Conservation (phyloP, 1,139 yeast species). For the Taphrina deformans region DNA sequence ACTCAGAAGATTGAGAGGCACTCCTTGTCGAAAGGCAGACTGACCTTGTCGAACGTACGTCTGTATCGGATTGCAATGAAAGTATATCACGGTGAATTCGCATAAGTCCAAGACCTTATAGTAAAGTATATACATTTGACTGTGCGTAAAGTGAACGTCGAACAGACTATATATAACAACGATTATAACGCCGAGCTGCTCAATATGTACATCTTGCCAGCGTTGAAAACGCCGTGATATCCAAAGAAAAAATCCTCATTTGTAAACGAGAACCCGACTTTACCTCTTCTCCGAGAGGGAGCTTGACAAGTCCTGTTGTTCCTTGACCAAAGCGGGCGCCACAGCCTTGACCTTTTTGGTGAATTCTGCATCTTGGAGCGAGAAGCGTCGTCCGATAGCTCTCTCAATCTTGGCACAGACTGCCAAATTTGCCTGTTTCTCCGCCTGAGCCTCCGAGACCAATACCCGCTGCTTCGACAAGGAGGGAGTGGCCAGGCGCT, state of each 20-base stretch:
- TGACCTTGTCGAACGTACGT: no score
- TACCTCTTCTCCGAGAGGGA: background rate
- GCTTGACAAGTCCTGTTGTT: background rate
- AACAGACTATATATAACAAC: background rate
- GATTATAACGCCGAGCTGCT: background rate
- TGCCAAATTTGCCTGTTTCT: conserved; percentile 22
- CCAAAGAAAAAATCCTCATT: no score
- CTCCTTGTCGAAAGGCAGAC: no score
- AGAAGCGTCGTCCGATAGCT: conserved; percentile 26
- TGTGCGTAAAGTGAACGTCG: background rate
- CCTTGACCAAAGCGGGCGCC: background rate
- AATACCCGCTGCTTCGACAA: conserved; percentile 12
- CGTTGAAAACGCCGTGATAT: no score
- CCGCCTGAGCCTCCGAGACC: conserved; percentile 2
- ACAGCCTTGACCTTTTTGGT: conserved; percentile 2
- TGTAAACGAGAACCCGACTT: no score
- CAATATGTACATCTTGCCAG: background rate
- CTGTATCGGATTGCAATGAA: no score
- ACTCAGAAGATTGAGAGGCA: no score
- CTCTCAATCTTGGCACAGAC: conserved; percentile 29
- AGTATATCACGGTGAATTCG: no score
- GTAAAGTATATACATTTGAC: background rate
- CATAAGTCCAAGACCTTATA: background rate
- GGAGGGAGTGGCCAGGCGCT: conserved; percentile 11
- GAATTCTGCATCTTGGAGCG: conserved; percentile 29